These are phyloP conservation scores for Opeltia flavorubescens DNA, from an alignment of 495 filamentous ascomycete species.

Conservation along the genomic window DNA sequence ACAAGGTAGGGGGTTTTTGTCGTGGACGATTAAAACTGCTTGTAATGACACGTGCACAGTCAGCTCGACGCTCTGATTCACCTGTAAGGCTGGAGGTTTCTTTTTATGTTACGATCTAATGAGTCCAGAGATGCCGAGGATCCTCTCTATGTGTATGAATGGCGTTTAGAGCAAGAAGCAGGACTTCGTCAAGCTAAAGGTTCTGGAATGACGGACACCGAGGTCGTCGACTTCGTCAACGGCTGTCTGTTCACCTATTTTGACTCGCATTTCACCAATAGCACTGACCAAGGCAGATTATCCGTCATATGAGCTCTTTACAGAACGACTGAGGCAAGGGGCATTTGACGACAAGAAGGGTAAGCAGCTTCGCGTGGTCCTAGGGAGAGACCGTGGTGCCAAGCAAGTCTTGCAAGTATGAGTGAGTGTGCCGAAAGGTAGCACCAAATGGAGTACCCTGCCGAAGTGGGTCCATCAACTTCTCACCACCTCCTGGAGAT, in stretches of 20 bases:
- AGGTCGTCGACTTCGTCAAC: slow-evolving; percentile 52
- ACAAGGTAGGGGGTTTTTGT: slow-evolving; percentile 37
- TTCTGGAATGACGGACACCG: slow-evolving; percentile 63
- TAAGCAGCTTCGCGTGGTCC: slow-evolving; percentile 53
- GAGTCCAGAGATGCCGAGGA: slow-evolving; percentile 57
- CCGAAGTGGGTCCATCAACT: no score
- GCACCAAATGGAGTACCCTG: no score
- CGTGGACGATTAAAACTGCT: neutral
- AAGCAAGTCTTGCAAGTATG: slow-evolving; percentile 41
- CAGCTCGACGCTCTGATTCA: slow-evolving; percentile 72
- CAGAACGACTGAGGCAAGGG: slow-evolving; percentile 49
- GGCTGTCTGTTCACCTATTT: slow-evolving; percentile 37
- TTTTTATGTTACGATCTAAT: slow-evolving; percentile 2
- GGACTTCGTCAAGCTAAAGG: slow-evolving; percentile 49
- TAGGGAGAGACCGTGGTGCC: slow-evolving; percentile 53
- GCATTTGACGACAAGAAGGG: slow-evolving; percentile 41
- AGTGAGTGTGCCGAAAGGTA: no score
- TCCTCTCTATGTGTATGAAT: slow-evolving; percentile 66
- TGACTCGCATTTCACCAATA: slow-evolving; percentile 1
- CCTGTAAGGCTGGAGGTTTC: slow-evolving; percentile 45
- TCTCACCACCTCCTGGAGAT: no score
- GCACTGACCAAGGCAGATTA: slow-evolving; percentile 31
- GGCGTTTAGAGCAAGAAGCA: slow-evolving; percentile 73
- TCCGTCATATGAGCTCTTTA: slow-evolving; percentile 58
- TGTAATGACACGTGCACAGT: slow-evolving; percentile 18